Base-by-base conservation (phyloP, 768 basidiomycete species). In the Kwoniella shandongensis region DNA sequence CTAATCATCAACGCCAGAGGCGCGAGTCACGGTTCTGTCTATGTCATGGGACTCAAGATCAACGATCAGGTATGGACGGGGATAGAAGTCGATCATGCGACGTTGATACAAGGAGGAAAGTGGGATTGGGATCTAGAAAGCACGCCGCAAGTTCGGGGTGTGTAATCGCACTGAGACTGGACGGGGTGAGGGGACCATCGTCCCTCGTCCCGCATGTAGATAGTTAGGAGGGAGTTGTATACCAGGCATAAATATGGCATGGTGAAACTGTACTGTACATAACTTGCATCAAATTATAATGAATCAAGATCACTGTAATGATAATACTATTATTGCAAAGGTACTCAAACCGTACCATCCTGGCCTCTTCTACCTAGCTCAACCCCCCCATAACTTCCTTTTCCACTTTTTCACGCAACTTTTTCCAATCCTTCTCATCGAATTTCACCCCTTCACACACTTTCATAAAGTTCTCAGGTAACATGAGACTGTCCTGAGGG, bases 61-160 rank as follows among this genome's bases (percentile, higher is more conserved):
- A 82, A 90, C 61, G 86, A 85, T 0, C 63, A 66, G 3, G 32
- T 47, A 7, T 65, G 83, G 11, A 63, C 70, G 0, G 65, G 58
- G 3, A 85, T 86, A 0, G 66, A 86, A 32, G 81, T 90, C 26
- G 73, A 54, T 11, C 88, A 89, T 59, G 80, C 80, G n/a, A 79
- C 87, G 48, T 81, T 88, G n/a, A 76, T 75, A 8, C 61, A 75
- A 3, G 87, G 87, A 0, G 85, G 82, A 0, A 73, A 80, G 7
- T 72, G 89, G 15, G 78, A 78, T 35, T 89, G 88, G 64, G 81
- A 83, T 63, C 88, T 89, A 87, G 83, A 81, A 47, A 79, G 78
- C 3, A 70, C 69, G 22, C 81, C 81, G 2, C 76, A 81, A 59
- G 55, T 59, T 0, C 85, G 83, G 83, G 80, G 77, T 30, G 56